Percentiles rank a stretch among this genome's conserved stretches.
Evolutionary conservation across 345 rosid species (phyloP).

Genomic region (Arabis alpina): DNA sequence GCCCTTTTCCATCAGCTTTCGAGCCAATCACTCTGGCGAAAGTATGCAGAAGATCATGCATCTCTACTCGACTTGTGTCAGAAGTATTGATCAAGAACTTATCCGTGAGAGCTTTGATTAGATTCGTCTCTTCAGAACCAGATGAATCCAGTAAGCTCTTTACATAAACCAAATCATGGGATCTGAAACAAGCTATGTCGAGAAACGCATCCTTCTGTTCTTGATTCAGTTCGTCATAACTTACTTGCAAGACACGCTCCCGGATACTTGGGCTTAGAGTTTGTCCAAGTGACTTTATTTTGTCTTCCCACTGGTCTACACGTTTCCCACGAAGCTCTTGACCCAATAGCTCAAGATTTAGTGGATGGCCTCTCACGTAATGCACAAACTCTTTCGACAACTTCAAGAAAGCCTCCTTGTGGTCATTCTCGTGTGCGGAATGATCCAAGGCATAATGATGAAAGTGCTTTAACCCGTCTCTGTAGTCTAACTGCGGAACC

Average conservation of each 20-base stretch:
- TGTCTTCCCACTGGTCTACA: constrained; percentile 29
- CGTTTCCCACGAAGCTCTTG: constrained; percentile 2
- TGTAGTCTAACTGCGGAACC: constrained; percentile 13
- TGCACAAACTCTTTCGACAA: constrained; percentile 20
- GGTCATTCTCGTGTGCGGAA: background rate
- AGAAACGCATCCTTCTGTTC: constrained; percentile 34
- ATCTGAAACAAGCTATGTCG: constrained; percentile 48
- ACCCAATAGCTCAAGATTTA: constrained; percentile 44
- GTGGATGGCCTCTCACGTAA: constrained; percentile 41
- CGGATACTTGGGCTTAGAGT: constrained; percentile 26
- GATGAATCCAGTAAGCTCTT: constrained; percentile 19
- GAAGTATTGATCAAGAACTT: constrained; percentile 32
- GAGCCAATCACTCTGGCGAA: constrained; percentile 12
- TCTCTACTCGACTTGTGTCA: background rate
- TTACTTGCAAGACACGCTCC: constrained; percentile 20
- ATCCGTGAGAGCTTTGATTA: constrained; percentile 12
- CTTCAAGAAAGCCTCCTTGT: background rate
- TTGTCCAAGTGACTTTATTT: constrained; percentile 1
- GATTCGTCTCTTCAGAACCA: background rate
- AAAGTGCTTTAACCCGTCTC: constrained; percentile 33
- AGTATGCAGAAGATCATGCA: constrained; percentile 44
- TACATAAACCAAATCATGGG: background rate
- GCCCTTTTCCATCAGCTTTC: background rate
- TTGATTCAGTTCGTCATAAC: constrained; percentile 37
- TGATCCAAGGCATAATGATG: constrained; percentile 5